phyloP scores from a whole-genome alignment of 495 filamentous ascomycete genomes.

The Talaromyces nanjingensis region DNA sequence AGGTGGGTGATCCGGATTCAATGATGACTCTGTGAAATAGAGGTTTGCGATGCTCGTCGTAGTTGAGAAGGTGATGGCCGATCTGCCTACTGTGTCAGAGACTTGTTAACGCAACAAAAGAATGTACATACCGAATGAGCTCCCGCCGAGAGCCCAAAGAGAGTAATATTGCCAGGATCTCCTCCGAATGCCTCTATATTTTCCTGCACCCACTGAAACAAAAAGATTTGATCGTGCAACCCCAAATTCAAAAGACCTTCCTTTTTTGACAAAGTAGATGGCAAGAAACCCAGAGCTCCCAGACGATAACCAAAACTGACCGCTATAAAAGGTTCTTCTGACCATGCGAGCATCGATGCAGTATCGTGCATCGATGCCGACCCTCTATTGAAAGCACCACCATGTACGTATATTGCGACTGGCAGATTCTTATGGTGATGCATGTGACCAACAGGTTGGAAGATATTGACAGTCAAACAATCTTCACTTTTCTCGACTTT shows the following conservation, averaged over 20 bases:
- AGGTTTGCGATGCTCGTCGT: slow-evolving; percentile 20
- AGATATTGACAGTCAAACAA: slow-evolving; percentile 49
- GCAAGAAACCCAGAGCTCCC: slow-evolving; percentile 46
- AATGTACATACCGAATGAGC: slow-evolving; percentile 30
- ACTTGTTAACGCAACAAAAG: background rate
- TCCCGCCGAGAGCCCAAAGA: slow-evolving; percentile 56
- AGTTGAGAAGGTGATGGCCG: slow-evolving; percentile 57
- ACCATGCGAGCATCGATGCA: background rate
- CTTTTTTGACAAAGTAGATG: slow-evolving; percentile 19
- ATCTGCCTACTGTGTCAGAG: slow-evolving; percentile 32
- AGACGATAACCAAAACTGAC: slow-evolving; percentile 55
- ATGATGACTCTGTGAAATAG: slow-evolving; percentile 59
- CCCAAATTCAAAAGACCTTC: slow-evolving; percentile 52
- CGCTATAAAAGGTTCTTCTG: slow-evolving; percentile 48
- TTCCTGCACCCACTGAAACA: slow-evolving; percentile 54
- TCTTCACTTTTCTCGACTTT: slow-evolving; percentile 31
- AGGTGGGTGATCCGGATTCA: slow-evolving; percentile 56
- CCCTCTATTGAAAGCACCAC: slow-evolving; percentile 51
- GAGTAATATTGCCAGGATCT: slow-evolving; percentile 51
- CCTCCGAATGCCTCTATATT: slow-evolving; percentile 49
- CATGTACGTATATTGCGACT: slow-evolving; percentile 62
- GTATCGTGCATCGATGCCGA: slow-evolving; percentile 23
- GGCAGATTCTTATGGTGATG: slow-evolving; percentile 35
- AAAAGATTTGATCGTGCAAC: slow-evolving; percentile 47
- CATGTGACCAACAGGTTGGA: slow-evolving; percentile 23